Percentiles rank a stretch among this genome's conserved stretches.
phyloP scores from a whole-genome alignment of 208 protist genomes.

The Wallacemonas sp. region DNA sequence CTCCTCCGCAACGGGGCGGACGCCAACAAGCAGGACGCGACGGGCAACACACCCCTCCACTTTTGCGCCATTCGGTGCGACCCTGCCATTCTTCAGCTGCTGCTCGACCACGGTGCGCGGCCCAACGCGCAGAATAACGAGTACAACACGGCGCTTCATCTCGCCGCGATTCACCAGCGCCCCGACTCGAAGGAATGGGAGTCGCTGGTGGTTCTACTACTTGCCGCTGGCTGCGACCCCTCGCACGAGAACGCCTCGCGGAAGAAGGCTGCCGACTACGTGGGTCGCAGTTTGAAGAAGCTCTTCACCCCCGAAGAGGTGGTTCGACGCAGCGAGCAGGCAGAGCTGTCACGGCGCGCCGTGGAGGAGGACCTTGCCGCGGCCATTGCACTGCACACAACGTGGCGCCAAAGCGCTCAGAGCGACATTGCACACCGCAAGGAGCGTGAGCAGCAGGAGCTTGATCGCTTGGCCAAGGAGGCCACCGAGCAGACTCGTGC shows the following conservation, averaged over 20 bases:
- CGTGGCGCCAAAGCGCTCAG: conserved; percentile 32
- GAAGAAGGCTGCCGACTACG: conserved; percentile 83
- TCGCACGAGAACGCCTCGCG: conserved; percentile 73
- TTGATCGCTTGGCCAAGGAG: conserved; percentile 68
- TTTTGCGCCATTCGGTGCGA: conserved; percentile 89
- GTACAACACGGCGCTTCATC: conserved; percentile 83
- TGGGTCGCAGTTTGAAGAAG: conserved; percentile 72
- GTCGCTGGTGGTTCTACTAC: conserved; percentile 70
- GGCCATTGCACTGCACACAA: conserved; percentile 35
- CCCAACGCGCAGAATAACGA: conserved; percentile 74
- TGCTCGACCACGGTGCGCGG: conserved; percentile 64
- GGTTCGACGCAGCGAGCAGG: conserved; percentile 35
- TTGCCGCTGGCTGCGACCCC: conserved; percentile 74
- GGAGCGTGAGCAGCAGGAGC: conserved; percentile 46
- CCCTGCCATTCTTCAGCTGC: conserved; percentile 68
- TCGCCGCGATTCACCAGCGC: conserved; percentile 70
- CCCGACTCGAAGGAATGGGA: conserved; percentile 89
- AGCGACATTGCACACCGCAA: conserved; percentile 28
- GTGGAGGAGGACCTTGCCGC: conserved; percentile 46
- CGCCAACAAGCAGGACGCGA: conserved; percentile 65
- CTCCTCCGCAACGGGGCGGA: conserved; percentile 70
- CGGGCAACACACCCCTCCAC: conserved; percentile 84
- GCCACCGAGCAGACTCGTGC: conserved; percentile 63
- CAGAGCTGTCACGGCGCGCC: conserved; percentile 35
- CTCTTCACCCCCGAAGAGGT: conserved; percentile 81